Evolutionary conservation across 768 basidiomycete species (phyloP).

Genomic region (Lyophyllum semitale): DNA sequence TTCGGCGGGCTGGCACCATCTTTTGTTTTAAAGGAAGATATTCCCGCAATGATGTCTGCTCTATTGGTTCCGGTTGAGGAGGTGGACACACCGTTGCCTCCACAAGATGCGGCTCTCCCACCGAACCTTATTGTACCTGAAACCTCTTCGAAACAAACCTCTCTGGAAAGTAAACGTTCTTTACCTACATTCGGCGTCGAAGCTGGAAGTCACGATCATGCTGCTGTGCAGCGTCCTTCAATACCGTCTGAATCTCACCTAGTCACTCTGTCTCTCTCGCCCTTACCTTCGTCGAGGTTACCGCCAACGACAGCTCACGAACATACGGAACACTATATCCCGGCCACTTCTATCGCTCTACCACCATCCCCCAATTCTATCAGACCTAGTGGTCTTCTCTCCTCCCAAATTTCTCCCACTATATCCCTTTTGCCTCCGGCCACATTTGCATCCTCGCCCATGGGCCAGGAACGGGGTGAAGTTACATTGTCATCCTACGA

Average conservation of each 20-base stretch:
- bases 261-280: constrained; percentile 18
- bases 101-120: constrained; percentile 3
- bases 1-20: constrained; percentile 29
- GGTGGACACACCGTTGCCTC: constrained; percentile 11
- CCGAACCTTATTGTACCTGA: not conserved
- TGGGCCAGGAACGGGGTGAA: too few species aligned
- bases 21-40: not conserved
- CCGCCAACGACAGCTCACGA: not conserved
- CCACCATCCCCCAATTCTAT: constrained; percentile 13
- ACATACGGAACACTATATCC: not conserved
- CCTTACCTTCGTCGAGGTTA: constrained; percentile 1
- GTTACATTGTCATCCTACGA: not conserved
- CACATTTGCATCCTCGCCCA: too few species aligned
- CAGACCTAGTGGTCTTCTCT: not conserved
- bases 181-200: not conserved
- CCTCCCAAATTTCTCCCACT: constrained; percentile 2
- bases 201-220: not conserved
- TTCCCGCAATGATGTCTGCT: not conserved
- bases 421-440: constrained; percentile 13
- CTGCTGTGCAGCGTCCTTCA: not conserved
- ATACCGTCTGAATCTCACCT: constrained; percentile 8
- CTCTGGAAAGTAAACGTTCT: not conserved
- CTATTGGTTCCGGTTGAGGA: constrained; percentile 3
- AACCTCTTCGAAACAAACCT: not conserved
- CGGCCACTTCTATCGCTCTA: constrained; percentile 15